These are phyloP conservation scores for Suhomyces taliae DNA, from an alignment of 1,139 yeast species.

Conservation along the genomic window DNA sequence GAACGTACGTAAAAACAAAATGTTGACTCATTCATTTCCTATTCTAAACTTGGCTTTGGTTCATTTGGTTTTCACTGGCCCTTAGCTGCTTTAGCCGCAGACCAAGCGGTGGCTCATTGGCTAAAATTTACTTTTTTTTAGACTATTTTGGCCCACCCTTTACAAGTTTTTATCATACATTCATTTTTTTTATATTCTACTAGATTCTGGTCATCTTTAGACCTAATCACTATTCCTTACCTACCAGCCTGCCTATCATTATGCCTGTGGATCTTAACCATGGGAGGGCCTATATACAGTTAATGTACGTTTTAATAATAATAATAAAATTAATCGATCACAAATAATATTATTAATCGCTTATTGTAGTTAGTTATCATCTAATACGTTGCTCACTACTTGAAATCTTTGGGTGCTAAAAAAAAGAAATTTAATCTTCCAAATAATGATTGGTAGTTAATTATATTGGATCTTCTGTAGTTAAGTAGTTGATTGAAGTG, in stretches of 20 bases:
- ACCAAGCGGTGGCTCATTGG: constrained; percentile 1
- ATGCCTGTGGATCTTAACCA: background rate
- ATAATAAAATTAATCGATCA: too few species aligned
- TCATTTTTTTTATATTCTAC: too few species aligned
- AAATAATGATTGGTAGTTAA: too few species aligned
- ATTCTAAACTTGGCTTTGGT: background rate
- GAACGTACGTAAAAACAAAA: too few species aligned
- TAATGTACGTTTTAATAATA: background rate
- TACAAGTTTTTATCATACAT: too few species aligned
- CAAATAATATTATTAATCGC: background rate
- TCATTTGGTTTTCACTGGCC: background rate
- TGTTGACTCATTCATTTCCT: background rate
- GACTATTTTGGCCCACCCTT: background rate
- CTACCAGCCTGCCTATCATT: too few species aligned
- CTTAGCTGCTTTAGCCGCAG: background rate
- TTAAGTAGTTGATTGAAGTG: too few species aligned
- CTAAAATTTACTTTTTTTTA: background rate
- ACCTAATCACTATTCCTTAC: too few species aligned
- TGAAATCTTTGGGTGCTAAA: constrained; percentile 11
- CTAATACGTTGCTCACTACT: background rate
- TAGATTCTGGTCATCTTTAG: too few species aligned
- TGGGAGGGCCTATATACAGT: constrained; percentile 2
- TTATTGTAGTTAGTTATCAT: background rate
- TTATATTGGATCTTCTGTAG: too few species aligned
- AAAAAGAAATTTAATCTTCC: background rate